Percentiles rank a stretch among this genome's conserved stretches.
Conservation (phyloP, 169 alveolate species). For the Perkinsus marinus region DNA sequence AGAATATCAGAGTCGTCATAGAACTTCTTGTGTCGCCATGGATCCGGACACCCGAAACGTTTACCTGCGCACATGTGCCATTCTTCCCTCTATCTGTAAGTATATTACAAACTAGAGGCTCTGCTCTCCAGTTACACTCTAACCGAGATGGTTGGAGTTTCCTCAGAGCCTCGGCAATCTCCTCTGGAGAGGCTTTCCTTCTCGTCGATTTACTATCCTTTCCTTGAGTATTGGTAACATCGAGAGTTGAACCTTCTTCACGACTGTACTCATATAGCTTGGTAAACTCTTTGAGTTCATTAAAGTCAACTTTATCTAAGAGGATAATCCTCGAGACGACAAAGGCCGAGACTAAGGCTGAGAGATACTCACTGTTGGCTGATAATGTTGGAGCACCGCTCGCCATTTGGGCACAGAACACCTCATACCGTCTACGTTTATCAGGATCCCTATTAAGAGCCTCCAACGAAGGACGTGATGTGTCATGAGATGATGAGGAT, state of each 20-base stretch:
- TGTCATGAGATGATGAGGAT: neutral
- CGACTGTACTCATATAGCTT: neutral
- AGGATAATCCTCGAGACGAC: neutral
- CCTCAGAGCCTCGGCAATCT: neutral
- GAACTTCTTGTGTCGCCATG: neutral
- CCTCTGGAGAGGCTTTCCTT: neutral
- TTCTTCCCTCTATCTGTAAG: neutral
- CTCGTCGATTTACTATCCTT: neutral
- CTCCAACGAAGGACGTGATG: neutral
- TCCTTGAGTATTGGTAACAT: neutral
- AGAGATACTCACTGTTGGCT: neutral
- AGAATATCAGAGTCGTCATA: neutral
- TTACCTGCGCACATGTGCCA: neutral
- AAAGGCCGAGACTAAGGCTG: too few relatives aligned
- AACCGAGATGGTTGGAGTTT: neutral
- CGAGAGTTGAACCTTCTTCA: neutral
- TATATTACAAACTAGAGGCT: neutral
- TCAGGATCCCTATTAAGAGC: neutral
- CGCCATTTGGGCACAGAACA: neutral
- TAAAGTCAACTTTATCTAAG: neutral
- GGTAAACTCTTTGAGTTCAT: neutral
- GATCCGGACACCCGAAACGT: neutral
- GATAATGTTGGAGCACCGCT: neutral
- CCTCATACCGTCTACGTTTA: neutral
- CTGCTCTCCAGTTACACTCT: neutral